These are phyloP conservation scores for Cryphonectria naterciae DNA, from an alignment of 2,329 filamentous ascomycete genomes.

Conservation along the genomic window DNA sequence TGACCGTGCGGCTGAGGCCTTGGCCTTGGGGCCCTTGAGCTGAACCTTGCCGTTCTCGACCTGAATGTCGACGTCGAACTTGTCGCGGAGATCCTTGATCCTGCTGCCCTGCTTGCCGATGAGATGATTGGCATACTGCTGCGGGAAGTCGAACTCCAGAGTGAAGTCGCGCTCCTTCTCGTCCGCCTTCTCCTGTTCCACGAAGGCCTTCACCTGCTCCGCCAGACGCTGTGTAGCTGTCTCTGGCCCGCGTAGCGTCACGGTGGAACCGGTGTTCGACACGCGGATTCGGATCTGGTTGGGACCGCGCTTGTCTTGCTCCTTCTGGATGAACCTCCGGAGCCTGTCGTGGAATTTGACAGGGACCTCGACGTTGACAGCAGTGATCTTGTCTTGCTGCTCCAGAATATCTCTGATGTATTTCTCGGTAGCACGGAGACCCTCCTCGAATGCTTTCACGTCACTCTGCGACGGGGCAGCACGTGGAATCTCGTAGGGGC, in stretches of 20 bases:
- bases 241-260: slow-evolving; percentile 78
- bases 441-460: slow-evolving; percentile 56
- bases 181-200: slow-evolving; percentile 87
- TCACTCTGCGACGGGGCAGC: slow-evolving; percentile 56
- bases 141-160: slow-evolving; percentile 86
- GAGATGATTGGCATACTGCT: slow-evolving; percentile 89
- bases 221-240: slow-evolving; percentile 73
- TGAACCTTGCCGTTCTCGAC: slow-evolving; percentile 93
- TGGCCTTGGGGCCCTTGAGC: slow-evolving; percentile 92
- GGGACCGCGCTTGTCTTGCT: slow-evolving; percentile 60
- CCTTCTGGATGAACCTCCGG: slow-evolving; percentile 65
- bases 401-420: slow-evolving; percentile 62
- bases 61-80: slow-evolving; percentile 77
- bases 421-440: slow-evolving; percentile 58
- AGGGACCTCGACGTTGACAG: slow-evolving; percentile 60
- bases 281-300: slow-evolving; percentile 66
- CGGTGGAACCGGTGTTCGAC: slow-evolving; percentile 59
- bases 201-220: slow-evolving; percentile 74
- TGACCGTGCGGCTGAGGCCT: slow-evolving; percentile 83
- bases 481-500: slow-evolving; percentile 59
- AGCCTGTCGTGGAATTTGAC: slow-evolving; percentile 68
- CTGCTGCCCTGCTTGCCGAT: slow-evolving; percentile 71
- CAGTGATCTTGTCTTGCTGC: slow-evolving; percentile 60
- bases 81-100: slow-evolving; percentile 67
- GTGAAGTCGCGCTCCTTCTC: slow-evolving; percentile 92